Conservation (phyloP, 2,329 filamentous ascomycete species). For the Aspergillus terreus region DNA sequence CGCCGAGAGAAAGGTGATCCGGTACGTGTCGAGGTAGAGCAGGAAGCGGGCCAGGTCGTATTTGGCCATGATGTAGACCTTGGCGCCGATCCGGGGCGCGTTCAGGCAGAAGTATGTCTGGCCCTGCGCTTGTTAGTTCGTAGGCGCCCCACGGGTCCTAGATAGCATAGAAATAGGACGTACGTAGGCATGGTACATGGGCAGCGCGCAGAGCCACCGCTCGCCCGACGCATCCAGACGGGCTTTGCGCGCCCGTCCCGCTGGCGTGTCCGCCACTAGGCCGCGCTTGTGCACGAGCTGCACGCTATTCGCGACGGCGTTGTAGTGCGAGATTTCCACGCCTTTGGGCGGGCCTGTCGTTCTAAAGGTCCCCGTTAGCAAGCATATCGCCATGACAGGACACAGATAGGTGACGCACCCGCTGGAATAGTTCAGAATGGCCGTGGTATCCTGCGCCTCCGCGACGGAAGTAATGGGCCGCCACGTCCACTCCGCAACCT, state of each 20-base stretch:
- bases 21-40: conserved; percentile 6
- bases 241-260: neutral
- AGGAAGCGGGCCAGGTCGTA: conserved; percentile 2
- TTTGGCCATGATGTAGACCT: conserved; percentile 6
- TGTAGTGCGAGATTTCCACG: conserved; percentile 10
- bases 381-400: too few relatives aligned
- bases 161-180: neutral
- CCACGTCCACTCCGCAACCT: conserved; percentile 2
- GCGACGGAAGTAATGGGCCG: neutral
- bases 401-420: neutral
- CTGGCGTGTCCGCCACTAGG: neutral
- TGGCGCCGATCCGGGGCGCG: conserved; percentile 1
- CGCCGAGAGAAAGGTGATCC: conserved; percentile 1
- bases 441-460: conserved; percentile 3
- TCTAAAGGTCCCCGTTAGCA: conserved; percentile 1
- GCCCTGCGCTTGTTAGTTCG: neutral
- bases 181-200: conserved; percentile 10
- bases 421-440: conserved; percentile 8
- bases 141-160: too few relatives aligned
- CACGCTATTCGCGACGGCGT: conserved; percentile 4
- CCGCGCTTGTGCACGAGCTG: conserved; percentile 4
- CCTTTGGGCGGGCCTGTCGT: conserved; percentile 9
- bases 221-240: conserved; percentile 4
- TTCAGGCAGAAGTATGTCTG: conserved; percentile 8
- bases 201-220: conserved; percentile 6